Evolutionary conservation across 495 filamentous ascomycete species (phyloP).

Genomic region (Xylaria venustula): DNA sequence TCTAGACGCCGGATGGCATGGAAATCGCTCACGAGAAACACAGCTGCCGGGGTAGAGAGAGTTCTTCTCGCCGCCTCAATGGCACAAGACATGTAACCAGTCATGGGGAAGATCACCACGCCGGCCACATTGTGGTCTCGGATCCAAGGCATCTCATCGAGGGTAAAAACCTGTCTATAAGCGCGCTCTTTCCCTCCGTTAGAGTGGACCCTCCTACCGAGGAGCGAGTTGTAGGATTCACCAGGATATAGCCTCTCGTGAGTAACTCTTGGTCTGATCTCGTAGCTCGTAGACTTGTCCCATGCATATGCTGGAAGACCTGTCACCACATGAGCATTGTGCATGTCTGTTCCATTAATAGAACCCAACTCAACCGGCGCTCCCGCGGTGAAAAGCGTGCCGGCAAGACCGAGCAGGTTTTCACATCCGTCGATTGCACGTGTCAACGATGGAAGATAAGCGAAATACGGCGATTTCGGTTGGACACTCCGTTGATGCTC

Average conservation of each 20-base stretch:
- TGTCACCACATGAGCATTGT: slow-evolving; percentile 24
- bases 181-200: slow-evolving; percentile 26
- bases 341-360: slow-evolving; percentile 17
- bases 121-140: slow-evolving; percentile 37
- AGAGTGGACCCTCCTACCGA: slow-evolving; percentile 33
- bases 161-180: slow-evolving; percentile 39
- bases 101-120: slow-evolving; percentile 50
- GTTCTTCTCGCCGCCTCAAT: slow-evolving; percentile 40
- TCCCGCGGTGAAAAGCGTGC: slow-evolving; percentile 28
- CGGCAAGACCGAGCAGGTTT: slow-evolving; percentile 23
- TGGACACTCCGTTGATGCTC: slow-evolving; percentile 5
- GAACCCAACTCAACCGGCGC: slow-evolving; percentile 33
- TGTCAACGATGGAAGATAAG: slow-evolving; percentile 13
- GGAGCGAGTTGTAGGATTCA: slow-evolving; percentile 30
- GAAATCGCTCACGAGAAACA: slow-evolving; percentile 1
- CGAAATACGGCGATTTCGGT: not conserved
- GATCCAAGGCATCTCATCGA: slow-evolving; percentile 44
- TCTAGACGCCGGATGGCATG: slow-evolving; percentile 9
- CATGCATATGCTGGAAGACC: slow-evolving; percentile 39
- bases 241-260: slow-evolving; percentile 30
- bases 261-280: slow-evolving; percentile 33
- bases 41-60: not conserved
- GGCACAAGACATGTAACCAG: slow-evolving; percentile 49
- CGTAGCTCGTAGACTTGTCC: slow-evolving; percentile 34
- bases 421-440: slow-evolving; percentile 23